phyloP scores from a whole-genome alignment of 345 rosid species.

The Eucalyptus curtisii region DNA sequence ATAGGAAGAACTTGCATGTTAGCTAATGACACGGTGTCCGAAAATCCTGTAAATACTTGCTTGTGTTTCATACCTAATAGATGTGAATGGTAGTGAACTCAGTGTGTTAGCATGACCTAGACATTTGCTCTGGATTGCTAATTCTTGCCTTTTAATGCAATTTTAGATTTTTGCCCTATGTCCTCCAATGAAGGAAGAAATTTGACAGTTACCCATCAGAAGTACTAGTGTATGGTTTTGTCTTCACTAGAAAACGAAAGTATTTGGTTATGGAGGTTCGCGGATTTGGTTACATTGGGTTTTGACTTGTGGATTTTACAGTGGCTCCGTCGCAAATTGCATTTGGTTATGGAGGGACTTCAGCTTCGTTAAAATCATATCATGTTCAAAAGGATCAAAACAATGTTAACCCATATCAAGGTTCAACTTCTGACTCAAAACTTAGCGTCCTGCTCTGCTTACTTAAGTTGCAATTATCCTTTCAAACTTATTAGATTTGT shows the following conservation, averaged over 20 bases:
- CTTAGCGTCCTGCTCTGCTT: not conserved
- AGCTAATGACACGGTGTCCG: not conserved
- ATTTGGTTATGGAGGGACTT: slow-evolving; percentile 37
- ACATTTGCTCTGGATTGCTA: not conserved
- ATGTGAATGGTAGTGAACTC: not conserved
- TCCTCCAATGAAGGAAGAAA: not conserved
- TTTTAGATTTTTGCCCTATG: not conserved
- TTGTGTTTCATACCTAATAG: not conserved
- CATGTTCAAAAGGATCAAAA: not conserved
- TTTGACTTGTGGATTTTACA: slow-evolving; percentile 1
- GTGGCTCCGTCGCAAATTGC: slow-evolving; percentile 36
- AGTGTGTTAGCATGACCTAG: not conserved
- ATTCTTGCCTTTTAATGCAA: not conserved
- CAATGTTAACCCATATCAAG: not conserved
- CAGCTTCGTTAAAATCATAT: slow-evolving; percentile 23
- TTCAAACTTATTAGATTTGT: not conserved
- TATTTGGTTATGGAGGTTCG: not conserved
- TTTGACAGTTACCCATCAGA: not conserved
- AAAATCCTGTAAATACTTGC: not conserved
- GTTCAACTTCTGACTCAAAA: not conserved
- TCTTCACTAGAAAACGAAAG: not conserved
- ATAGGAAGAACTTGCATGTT: not conserved
- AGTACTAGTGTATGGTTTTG: not conserved
- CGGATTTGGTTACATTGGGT: not conserved
- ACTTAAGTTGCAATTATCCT: not conserved